These are phyloP conservation scores for Botryotinia calthae DNA, from an alignment of 2,329 filamentous ascomycete genomes.

Conservation along the genomic window DNA sequence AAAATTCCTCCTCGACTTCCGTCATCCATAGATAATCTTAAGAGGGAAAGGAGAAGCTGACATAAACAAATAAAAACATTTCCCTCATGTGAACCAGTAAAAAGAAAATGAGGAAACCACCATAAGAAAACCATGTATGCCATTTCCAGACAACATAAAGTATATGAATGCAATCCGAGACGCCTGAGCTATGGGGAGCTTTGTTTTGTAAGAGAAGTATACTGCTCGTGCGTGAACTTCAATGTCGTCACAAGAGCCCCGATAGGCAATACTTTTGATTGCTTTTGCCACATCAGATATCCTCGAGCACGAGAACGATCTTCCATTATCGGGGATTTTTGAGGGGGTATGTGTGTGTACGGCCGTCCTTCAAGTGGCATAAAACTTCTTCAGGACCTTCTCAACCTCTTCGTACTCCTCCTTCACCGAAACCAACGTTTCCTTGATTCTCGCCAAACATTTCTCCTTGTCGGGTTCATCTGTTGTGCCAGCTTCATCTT, in stretches of 20 bases:
- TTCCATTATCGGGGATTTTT: conserved; percentile 5
- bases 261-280: conserved; percentile 16
- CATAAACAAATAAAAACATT: conserved; percentile 10
- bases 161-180: conserved; percentile 26
- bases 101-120: conserved; percentile 19
- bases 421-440: conserved; percentile 70
- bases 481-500: conserved; percentile 71
- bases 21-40: conserved; percentile 9
- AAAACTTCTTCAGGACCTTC: conserved; percentile 57
- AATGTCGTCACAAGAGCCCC: conserved; percentile 32
- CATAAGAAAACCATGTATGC: conserved; percentile 14
- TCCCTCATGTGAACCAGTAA: conserved; percentile 8
- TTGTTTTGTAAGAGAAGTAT: conserved; percentile 34
- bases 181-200: conserved; percentile 33
- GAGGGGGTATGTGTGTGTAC: not conserved
- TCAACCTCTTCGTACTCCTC: conserved; percentile 74
- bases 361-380: conserved; percentile 24
- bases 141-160: conserved; percentile 23
- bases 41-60: not conserved
- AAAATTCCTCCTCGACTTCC: not conserved
- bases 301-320: conserved; percentile 31
- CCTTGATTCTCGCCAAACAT: conserved; percentile 67
- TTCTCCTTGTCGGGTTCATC: conserved; percentile 64
- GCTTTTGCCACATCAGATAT: conserved; percentile 9
- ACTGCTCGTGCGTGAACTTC: conserved; percentile 31